Base-by-base conservation (phyloP, 164 flowering plant species). In the Cinnamomum chago region DNA sequence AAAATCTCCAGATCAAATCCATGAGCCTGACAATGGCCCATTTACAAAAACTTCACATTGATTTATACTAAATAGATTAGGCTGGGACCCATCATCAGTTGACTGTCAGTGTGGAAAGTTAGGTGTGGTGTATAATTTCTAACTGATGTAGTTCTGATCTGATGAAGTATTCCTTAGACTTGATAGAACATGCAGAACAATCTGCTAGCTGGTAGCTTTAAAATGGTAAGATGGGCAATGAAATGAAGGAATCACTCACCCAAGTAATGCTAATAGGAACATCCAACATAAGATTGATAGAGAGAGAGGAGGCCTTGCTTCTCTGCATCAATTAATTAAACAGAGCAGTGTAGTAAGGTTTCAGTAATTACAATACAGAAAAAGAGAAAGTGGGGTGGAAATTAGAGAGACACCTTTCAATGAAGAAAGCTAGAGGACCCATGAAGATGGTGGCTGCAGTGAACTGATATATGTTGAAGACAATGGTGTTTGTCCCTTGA, bases 391-490 rank as follows among this genome's bases (percentile, higher is more conserved):
- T 18, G 67, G 10, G 47, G 47, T 40, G 47, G 47, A 40, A 40
- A 30, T 30, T 30, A 60, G 52, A 72, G 74, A 11, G 67, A 62
- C n/a, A 75, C 77, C 77, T 70, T 75, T 75, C 77, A 70, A 50
- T 24, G 77, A 75, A 70, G 77, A 30, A 75, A 5, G 77, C 77
- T 9, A 75, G 67, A 64, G 73, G 68, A 27, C 68, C 60, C 73
- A 75, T 75, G 77, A 75, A 75, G 55, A n/a, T 30, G 24, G 69
- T 13, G 12, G 77, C 77, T 18, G 50, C 77, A 10, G 20, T 69
- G 73, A 75, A 75, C 51, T 75, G 77, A 62, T 75, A 75, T 28
- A 75, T 30, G 22, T 60, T 60, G 64, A 75, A 75, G 6, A 75
- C 73, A n/a, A 70, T 22, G 18, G 77, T 50, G 68, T 58, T 75